Conservation (phyloP, 164 flowering plant genomes). For the Vitis cinerea region DNA sequence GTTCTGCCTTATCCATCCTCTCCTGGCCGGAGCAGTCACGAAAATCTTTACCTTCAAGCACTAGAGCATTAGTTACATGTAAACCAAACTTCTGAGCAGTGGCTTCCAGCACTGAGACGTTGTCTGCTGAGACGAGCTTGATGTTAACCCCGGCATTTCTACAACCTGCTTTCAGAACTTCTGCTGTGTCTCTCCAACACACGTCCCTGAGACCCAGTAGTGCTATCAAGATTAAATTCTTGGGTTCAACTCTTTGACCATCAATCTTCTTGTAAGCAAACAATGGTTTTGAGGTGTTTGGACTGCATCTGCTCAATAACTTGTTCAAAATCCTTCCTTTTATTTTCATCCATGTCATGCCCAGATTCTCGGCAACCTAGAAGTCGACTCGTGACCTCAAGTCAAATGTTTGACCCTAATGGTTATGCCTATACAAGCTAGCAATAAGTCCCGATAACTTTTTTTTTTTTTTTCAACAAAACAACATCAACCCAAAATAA, state of each 20-base stretch:
- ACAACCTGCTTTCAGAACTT: constrained; percentile 7
- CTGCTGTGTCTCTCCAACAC: background rate
- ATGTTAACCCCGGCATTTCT: constrained; percentile 12
- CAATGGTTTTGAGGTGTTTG: constrained; percentile 8
- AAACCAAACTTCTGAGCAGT: constrained; percentile 5
- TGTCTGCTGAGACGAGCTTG: constrained; percentile 14
- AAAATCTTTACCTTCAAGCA: constrained; percentile 20
- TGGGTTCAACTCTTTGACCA: background rate
- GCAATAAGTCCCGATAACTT: no score
- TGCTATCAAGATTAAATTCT: constrained; percentile 14
- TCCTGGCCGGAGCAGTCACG: constrained; percentile 3
- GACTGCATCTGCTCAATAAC: constrained; percentile 1
- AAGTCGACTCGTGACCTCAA: no score
- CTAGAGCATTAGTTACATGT: background rate
- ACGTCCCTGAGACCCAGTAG: constrained; percentile 15
- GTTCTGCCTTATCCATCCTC: constrained; percentile 14
- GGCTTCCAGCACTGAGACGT: constrained; percentile 1
- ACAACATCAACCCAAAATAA: no score
- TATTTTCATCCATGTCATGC: constrained; percentile 8
- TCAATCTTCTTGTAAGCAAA: constrained; percentile 10
- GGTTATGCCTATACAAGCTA: no score
- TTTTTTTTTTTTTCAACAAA: no score
- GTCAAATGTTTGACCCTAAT: no score
- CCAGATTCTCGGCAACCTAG: no score
- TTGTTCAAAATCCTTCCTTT: background rate